Evolutionary conservation across 495 filamentous ascomycete species (phyloP).

Genomic region (Penicillium paxilli): DNA sequence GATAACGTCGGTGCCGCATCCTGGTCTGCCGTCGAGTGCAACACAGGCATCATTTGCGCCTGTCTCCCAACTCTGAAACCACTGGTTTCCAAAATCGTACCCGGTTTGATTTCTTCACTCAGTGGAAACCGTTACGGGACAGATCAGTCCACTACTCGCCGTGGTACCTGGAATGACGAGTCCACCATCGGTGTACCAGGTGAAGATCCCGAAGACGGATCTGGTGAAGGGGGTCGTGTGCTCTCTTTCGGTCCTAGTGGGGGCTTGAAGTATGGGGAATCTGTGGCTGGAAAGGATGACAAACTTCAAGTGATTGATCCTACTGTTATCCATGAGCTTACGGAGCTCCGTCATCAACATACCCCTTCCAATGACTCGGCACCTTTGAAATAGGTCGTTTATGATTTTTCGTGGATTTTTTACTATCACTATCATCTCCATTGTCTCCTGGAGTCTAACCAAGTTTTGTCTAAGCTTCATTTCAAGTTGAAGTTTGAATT

Average conservation of each 20-base stretch:
- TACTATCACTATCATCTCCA: not conserved
- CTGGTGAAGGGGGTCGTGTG: slow-evolving; percentile 25
- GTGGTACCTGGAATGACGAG: slow-evolving; percentile 33
- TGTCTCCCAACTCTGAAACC: slow-evolving; percentile 88
- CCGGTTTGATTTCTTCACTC: slow-evolving; percentile 32
- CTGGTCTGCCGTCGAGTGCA: slow-evolving; percentile 92
- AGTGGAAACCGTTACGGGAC: slow-evolving; percentile 20
- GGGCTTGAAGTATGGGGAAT: slow-evolving; percentile 5
- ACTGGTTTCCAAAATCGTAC: slow-evolving; percentile 52
- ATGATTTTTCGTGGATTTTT: not conserved
- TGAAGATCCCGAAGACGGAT: slow-evolving; percentile 36
- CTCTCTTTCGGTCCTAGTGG: slow-evolving; percentile 23
- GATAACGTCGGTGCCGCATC: slow-evolving; percentile 59
- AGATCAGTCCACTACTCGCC: slow-evolving; percentile 16
- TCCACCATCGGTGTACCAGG: slow-evolving; percentile 31
- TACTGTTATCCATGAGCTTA: slow-evolving; percentile 4
- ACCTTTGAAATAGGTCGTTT: not conserved
- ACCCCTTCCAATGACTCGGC: not conserved
- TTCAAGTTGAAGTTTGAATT: too few relatives aligned
- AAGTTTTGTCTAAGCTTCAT: too few relatives aligned
- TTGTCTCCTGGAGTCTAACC: not conserved
- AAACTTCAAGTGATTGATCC: slow-evolving; percentile 5
- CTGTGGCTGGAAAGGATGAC: slow-evolving; percentile 1
- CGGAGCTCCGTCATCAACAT: not conserved
- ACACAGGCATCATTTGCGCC: slow-evolving; percentile 82